Evolutionary conservation across 1,284 basidiomycete species (phyloP), one percentile per base, ranked within the genome.

Genomic region (Testicularia cyperi): DNA sequence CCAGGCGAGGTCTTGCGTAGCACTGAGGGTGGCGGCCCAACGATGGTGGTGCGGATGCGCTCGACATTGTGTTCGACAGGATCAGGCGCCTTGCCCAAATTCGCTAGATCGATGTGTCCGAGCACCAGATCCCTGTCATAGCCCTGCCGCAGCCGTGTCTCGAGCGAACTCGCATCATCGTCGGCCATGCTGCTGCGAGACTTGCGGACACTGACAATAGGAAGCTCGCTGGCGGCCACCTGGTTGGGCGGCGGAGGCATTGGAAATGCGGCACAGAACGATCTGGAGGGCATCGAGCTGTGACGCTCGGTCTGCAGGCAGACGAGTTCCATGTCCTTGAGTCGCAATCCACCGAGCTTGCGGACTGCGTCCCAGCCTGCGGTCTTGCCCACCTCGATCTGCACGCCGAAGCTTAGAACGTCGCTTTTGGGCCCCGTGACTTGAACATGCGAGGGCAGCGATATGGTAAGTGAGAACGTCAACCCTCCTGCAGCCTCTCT

Each of bases 291-390:
- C 38, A 58, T 48, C 20, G 74, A 70, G 45, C 69, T 66, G 55
- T 76, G 73, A 20, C 64, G 32, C 36, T 76, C 74, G 15, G 68
- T 72, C 47, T 76, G 74, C 28, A 71, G 38, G 41, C 70, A 75
- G 25, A 73, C 61, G 10, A 74, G 58, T 41, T 76, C 72, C 68
- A 76, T 68, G 43, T 76, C 72, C 33, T 71, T 60, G 53, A 76
- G 56, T 2, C 74, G 56, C 33, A 76, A 31, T 8, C 73, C 72
- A 13, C 72, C 70, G 41, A 61, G 46, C 38, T 60, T 54, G 10
- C 57, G 43, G 7, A 69, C 57, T 14, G 46, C 49, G 22, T 51
- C 57, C 72, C 72, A 74, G 22, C 57, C 66, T 16, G 37, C 34
- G 2, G 64, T 42, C n/a, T 49, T 53, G 27, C 72, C 69, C 2